phyloP scores from a whole-genome alignment of 257 asterid species.

The Solanum chilense region DNA sequence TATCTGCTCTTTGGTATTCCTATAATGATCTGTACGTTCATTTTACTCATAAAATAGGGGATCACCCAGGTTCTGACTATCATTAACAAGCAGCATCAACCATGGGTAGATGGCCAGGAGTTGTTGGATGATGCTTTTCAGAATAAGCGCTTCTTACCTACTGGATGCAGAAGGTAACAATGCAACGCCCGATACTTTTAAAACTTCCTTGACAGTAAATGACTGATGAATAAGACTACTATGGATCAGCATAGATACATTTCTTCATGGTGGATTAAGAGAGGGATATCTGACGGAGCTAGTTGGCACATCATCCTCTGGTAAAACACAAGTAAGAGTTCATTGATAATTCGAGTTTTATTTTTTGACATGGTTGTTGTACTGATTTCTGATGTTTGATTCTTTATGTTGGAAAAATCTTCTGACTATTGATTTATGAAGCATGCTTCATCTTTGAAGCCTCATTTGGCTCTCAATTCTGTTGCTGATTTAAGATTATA shows the following conservation, averaged over 20 bases:
- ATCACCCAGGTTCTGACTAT: conserved; percentile 47
- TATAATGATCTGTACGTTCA: neutral
- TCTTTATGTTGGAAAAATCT: neutral
- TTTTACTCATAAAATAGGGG: conserved; percentile 31
- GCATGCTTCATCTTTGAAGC: neutral
- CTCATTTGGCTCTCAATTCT: neutral
- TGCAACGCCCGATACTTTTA: neutral
- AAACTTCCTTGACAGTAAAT: neutral
- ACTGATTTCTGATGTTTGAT: neutral
- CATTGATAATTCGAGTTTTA: neutral
- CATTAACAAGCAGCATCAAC: conserved; percentile 38
- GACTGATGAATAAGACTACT: neutral
- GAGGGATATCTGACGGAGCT: conserved; percentile 71
- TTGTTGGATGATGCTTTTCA: conserved; percentile 44
- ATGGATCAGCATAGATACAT: conserved; percentile 51
- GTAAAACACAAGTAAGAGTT: conserved; percentile 78
- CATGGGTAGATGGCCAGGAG: conserved; percentile 61
- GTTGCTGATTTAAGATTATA: neutral
- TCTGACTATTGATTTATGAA: neutral
- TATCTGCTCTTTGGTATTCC: neutral
- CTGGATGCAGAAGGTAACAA: conserved; percentile 61
- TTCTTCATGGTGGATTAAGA: conserved; percentile 66
- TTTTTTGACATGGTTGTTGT: neutral
- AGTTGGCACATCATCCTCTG: conserved; percentile 84
- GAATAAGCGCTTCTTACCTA: conserved; percentile 39